A percentile compares a stretch with the other conserved stretches of the same genome.
phyloP scores from a whole-genome alignment of 371 early-diverging fungal genomes.

The Sporodiniella umbellata region DNA sequence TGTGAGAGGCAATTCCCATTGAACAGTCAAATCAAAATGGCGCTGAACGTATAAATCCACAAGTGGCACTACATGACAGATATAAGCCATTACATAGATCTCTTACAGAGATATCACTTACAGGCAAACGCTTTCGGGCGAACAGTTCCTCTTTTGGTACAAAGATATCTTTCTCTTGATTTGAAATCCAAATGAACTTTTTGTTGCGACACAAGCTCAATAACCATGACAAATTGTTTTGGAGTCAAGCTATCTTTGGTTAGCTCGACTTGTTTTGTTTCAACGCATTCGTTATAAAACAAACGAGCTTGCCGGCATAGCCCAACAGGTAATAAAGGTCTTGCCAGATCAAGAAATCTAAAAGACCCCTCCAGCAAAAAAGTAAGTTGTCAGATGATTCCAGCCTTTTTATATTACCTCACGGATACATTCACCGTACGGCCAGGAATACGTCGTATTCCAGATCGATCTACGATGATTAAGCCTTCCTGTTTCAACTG shows the following conservation, averaged over 20 bases:
- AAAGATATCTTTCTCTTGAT: background rate
- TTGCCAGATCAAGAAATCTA: slow-evolving; percentile 11
- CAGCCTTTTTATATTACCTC: no score
- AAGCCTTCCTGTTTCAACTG: slow-evolving; percentile 1
- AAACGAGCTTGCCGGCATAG: slow-evolving; percentile 2
- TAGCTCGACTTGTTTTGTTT: no score
- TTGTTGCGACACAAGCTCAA: slow-evolving; percentile 11
- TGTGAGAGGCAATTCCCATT: background rate
- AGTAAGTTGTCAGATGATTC: no score
- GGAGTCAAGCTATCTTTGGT: background rate
- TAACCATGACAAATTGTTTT: background rate
- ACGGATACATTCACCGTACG: slow-evolving; percentile 17
- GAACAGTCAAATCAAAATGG: background rate
- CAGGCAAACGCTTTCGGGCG: slow-evolving; percentile 16
- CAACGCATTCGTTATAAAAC: no score
- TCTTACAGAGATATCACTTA: background rate
- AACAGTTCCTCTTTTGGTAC: background rate
- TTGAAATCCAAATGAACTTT: slow-evolving; percentile 13
- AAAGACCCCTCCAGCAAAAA: no score
- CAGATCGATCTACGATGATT: slow-evolving; percentile 2
- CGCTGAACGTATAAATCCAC: background rate
- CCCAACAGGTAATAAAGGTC: slow-evolving; percentile 4
- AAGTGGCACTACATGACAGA: background rate
- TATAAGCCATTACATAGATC: background rate
- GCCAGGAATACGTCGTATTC: slow-evolving; percentile 15